Conservation (phyloP, 192 early-diverging fungal genomes). For the Gaertneriomyces sp. region DNA sequence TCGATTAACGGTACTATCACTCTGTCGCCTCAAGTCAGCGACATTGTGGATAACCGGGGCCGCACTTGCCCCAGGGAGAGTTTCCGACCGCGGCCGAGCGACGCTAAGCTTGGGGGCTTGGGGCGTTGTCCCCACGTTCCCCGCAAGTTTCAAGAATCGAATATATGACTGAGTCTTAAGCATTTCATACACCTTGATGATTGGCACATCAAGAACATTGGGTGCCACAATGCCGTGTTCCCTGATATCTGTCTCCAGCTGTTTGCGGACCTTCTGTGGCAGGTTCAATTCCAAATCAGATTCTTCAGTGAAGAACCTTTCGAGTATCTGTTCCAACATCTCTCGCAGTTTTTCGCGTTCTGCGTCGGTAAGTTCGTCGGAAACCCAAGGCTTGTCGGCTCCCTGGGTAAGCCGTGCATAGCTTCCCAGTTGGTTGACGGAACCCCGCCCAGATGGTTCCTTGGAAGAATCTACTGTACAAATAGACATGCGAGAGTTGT, state of each 20-base stretch:
- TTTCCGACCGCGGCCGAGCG: too few species aligned
- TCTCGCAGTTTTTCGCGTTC: not conserved
- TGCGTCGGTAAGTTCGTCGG: not conserved
- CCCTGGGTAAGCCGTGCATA: too few species aligned
- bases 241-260: not conserved
- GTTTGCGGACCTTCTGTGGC: not conserved
- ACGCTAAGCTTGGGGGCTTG: not conserved
- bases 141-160: not conserved
- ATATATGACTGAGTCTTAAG: not conserved
- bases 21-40: too few species aligned
- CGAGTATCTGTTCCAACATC: not conserved
- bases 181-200: conserved; percentile 1
- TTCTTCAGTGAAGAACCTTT: not conserved
- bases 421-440: too few species aligned
- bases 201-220: not conserved
- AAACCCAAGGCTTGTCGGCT: too few species aligned
- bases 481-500: too few species aligned
- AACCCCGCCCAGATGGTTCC: too few species aligned
- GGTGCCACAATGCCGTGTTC: not conserved
- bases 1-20: too few species aligned
- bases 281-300: not conserved
- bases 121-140: not conserved
- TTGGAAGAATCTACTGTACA: too few species aligned
- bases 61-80: too few species aligned
- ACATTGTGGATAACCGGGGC: too few species aligned